Evolutionary conservation across 192 early-diverging fungal species (phyloP), one percentile per base, ranked within the genome.

Genomic region (Umbelopsis isabellina): DNA sequence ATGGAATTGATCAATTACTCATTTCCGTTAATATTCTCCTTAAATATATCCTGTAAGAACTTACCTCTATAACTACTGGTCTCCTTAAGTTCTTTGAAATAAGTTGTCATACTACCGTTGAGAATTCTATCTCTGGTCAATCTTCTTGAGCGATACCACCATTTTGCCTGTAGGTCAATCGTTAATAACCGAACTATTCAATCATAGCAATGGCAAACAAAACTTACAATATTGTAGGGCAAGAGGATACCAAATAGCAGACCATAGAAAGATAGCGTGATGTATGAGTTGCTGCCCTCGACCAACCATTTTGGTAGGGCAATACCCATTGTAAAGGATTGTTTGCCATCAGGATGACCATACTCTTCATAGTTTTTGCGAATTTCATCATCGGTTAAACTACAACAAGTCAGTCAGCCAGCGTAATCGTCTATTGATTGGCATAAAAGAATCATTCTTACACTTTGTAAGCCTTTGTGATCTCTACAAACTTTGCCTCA

Each of bases 271-370:
- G 85, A 77, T 67, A 99, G 80, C 8, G 98, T 94, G 80, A 90
- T 91, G 13, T 85, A 85, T 71, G 87, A 90, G 79, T 97, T 95
- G 72, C 89, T 84, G 18, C 91, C 86, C 72, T 97, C 94, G 1
- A 98, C 93, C 13, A 99, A 81, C 85, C 92, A 92, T 52, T 86
- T 86, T 5, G 97, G 97, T 46, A 99, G 86, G 4, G 97, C 97
- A 76, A 99, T 92, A 48, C 96, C 96, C 87, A 98, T 91, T 44
- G 90, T 84, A 70, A 90, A 88, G 22, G 93, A 89, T 80, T 97
- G 96, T 74, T 93, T 95, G 15, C 97, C 97, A 78, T 99, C 97
- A 18, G 97, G 96, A 78, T 98, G 94, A 65, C 97, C 97, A 70
- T 86, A 96, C 78, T 99, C 94, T 71, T 98, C 95, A 84, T 90